Evolutionary conservation across 2,329 filamentous ascomycete genomes (phyloP).

Genomic region (Trichoderma sp.): DNA sequence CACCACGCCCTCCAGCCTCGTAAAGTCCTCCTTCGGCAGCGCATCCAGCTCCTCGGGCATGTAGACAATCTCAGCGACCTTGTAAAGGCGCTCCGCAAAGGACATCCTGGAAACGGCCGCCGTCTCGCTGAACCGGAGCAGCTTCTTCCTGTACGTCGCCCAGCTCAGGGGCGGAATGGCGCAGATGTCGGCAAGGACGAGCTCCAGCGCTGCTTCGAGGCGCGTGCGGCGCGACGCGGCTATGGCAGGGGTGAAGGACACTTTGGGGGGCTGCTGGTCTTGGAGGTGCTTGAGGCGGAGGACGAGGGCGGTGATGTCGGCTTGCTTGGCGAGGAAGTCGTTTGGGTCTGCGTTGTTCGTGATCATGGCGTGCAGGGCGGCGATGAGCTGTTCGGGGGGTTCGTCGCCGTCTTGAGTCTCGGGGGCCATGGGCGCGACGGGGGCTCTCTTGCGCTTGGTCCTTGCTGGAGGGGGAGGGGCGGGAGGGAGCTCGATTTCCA

Average conservation of each 20-base stretch:
- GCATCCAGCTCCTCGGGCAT: constrained; percentile 37
- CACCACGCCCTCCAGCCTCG: constrained; percentile 35
- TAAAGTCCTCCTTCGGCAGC: constrained; percentile 34
- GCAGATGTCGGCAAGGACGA: constrained; percentile 23
- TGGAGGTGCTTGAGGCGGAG: constrained; percentile 20
- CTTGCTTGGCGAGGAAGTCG: not conserved
- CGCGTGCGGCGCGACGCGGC: constrained; percentile 14
- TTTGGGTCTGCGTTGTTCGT: not conserved
- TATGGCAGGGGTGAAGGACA: constrained; percentile 1
- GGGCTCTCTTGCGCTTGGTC: too few relatives aligned
- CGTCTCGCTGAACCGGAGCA: constrained; percentile 31
- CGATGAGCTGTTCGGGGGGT: not conserved
- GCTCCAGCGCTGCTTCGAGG: constrained; percentile 12
- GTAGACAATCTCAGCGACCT: constrained; percentile 36
- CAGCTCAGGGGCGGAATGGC: constrained; percentile 33
- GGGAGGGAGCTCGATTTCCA: too few relatives aligned
- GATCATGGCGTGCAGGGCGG: constrained; percentile 4
- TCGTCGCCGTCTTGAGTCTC: not conserved
- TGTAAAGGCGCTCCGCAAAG: constrained; percentile 33
- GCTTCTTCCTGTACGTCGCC: constrained; percentile 33
- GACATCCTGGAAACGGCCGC: constrained; percentile 24
- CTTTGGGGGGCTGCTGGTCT: not conserved
- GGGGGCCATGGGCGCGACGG: too few relatives aligned
- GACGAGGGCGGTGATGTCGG: constrained; percentile 2
- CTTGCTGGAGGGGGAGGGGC: too few relatives aligned